phyloP scores from a whole-genome alignment of 164 flowering plant genomes.

The Santalum album region DNA sequence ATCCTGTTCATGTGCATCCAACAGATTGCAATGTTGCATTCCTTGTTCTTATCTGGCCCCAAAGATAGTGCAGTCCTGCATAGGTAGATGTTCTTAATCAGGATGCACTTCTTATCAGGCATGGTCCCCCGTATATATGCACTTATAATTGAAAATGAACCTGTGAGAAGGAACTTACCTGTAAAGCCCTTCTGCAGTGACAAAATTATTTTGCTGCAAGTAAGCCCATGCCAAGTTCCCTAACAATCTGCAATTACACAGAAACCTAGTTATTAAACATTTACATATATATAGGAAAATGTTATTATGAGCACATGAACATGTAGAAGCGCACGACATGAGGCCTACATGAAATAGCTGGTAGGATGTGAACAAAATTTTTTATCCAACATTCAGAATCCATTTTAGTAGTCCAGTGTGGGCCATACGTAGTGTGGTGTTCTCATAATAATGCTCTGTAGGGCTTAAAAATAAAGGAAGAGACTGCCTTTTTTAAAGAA shows the following conservation, averaged over 20 bases:
- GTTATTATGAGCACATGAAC: no score
- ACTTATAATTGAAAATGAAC: not conserved
- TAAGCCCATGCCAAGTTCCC: constrained; percentile 94
- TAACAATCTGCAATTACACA: constrained; percentile 37
- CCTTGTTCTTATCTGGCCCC: constrained; percentile 74
- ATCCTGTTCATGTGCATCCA: constrained; percentile 57
- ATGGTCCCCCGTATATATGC: no score
- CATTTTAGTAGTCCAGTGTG: no score
- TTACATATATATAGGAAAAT: no score
- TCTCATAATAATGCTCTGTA: no score
- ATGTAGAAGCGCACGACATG: no score
- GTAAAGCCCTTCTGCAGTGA: constrained; percentile 54
- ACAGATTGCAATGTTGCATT: constrained; percentile 84
- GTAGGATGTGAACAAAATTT: no score
- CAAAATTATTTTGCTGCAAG: constrained; percentile 51
- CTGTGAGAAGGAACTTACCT: constrained; percentile 30
- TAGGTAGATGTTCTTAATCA: not conserved
- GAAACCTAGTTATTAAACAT: not conserved
- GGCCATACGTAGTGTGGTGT: no score
- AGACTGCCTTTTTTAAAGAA: not conserved
- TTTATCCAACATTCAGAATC: no score
- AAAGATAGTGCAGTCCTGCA: constrained; percentile 67
- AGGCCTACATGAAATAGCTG: no score
- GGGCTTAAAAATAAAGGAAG: no score
- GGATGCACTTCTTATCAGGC: not conserved